phyloP scores from a whole-genome alignment of 306 rosid species.

The Quercus dentata region DNA sequence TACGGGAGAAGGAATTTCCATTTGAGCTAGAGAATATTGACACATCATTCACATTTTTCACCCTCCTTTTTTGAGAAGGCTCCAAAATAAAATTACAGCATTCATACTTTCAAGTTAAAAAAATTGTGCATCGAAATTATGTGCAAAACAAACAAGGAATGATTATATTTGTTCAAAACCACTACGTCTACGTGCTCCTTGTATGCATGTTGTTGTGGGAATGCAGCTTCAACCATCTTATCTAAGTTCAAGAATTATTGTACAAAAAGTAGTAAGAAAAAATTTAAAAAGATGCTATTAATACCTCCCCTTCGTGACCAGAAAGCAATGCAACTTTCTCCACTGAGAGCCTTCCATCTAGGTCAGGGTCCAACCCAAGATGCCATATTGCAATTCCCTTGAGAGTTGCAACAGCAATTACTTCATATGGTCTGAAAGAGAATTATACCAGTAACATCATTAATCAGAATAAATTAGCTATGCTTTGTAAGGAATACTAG shows the following conservation, averaged over 20 bases:
- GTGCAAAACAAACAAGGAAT: background rate
- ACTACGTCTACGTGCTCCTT: background rate
- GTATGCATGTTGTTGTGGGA: background rate
- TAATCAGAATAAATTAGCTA: background rate
- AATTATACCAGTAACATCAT: constrained; percentile 17
- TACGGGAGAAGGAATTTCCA: too few species aligned
- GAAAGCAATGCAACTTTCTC: constrained; percentile 65
- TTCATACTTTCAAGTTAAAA: background rate
- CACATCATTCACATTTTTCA: background rate
- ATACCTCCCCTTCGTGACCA: constrained; percentile 78
- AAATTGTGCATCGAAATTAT: background rate
- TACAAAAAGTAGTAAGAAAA: background rate
- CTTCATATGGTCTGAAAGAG: constrained; percentile 62
- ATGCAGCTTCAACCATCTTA: background rate
- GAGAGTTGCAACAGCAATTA: constrained; percentile 73
- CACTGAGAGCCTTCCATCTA: constrained; percentile 68
- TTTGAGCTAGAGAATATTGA: too few species aligned
- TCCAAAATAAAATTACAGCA: background rate
- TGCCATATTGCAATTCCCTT: constrained; percentile 82
- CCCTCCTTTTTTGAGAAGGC: background rate
- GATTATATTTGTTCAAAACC: background rate
- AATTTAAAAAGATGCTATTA: constrained; percentile 5
- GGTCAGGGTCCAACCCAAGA: constrained; percentile 73
- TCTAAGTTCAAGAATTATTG: background rate
- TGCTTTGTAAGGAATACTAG: background rate